Percentiles rank a stretch among this genome's conserved stretches.
Conservation (phyloP, 768 basidiomycete species). For the Leccinum uliginosum region DNA sequence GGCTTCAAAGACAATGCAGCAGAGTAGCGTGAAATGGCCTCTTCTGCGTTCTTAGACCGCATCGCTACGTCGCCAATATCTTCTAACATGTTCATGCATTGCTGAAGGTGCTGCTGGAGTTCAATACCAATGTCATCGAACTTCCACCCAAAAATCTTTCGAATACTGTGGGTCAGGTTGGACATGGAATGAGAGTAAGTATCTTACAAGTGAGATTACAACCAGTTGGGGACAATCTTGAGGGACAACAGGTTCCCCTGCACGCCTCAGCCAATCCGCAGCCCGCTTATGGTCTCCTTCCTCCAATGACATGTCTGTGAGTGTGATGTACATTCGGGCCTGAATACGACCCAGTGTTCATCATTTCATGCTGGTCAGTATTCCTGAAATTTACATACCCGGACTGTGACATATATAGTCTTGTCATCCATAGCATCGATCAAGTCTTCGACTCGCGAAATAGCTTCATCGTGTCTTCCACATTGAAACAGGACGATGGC, state of each 20-base stretch:
- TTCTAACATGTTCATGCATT: no score
- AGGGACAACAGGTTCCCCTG: not conserved
- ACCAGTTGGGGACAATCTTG: no score
- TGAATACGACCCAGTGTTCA: not conserved
- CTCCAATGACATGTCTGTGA: not conserved
- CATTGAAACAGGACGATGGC: conserved; percentile 8
- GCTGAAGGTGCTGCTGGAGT: no score
- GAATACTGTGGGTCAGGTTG: not conserved
- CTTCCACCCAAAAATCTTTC: conserved; percentile 11
- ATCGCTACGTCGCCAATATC: no score
- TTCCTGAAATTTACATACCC: not conserved
- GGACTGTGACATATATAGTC: not conserved
- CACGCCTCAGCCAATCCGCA: not conserved
- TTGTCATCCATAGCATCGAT: not conserved
- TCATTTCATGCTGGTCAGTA: no score
- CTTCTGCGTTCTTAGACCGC: no score
- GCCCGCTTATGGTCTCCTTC: not conserved
- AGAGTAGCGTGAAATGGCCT: no score
- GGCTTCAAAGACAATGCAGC: no score
- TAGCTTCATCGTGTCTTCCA: not conserved
- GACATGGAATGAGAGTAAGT: fast-evolving
- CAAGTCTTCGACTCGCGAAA: conserved; percentile 3
- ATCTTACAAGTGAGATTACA: no score
- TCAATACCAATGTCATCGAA: not conserved
- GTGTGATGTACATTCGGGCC: conserved; percentile 7